Percentiles rank a stretch among this genome's conserved stretches.
These are phyloP conservation scores for Phaeoacremonium minimum DNA, from an alignment of 2,329 filamentous ascomycete genomes.

Conservation along the genomic window DNA sequence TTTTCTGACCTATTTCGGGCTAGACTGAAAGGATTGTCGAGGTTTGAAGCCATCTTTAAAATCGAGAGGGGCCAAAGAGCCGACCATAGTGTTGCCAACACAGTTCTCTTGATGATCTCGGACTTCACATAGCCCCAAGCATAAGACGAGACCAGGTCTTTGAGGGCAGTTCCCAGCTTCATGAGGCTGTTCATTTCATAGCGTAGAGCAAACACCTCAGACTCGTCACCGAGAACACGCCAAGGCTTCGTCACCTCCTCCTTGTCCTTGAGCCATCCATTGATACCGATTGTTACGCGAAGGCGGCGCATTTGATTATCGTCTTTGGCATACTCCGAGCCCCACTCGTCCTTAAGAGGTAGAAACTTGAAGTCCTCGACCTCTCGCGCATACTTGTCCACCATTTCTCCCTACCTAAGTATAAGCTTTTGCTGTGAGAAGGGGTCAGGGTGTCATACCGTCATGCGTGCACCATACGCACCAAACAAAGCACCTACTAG, in stretches of 20 bases:
- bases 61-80: constrained; percentile 68
- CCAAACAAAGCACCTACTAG: constrained; percentile 86
- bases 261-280: constrained; percentile 76
- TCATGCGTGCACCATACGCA: constrained; percentile 78
- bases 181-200: constrained; percentile 79
- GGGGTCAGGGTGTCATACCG: constrained; percentile 26
- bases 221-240: constrained; percentile 65
- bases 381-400: constrained; percentile 82
- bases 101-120: constrained; percentile 70
- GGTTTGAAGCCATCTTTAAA: constrained; percentile 59
- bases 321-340: constrained; percentile 21
- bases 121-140: constrained; percentile 71
- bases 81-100: constrained; percentile 63
- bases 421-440: background rate
- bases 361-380: constrained; percentile 81
- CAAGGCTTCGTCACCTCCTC: constrained; percentile 77
- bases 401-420: constrained; percentile 61
- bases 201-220: constrained; percentile 79
- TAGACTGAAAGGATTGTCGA: constrained; percentile 80
- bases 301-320: constrained; percentile 45
- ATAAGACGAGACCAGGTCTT: constrained; percentile 66
- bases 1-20: constrained; percentile 75
- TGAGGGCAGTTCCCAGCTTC: constrained; percentile 69
- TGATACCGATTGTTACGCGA: constrained; percentile 79
- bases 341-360: constrained; percentile 55